Evolutionary conservation across 768 basidiomycete genomes (phyloP).

Genomic region (Mycena crocata): DNA sequence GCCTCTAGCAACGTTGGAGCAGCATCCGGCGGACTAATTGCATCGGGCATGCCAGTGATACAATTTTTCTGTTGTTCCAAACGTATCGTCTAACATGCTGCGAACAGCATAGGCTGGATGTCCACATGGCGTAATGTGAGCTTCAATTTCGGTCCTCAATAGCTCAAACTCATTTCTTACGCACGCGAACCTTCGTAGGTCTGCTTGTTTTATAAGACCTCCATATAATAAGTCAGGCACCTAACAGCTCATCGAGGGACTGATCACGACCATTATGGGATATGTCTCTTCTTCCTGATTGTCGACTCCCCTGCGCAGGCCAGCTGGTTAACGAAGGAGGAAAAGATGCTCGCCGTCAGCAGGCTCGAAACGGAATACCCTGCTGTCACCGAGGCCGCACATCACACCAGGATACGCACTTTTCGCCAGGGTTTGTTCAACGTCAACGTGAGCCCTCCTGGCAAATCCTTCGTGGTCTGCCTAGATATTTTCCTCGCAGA

Average conservation of each 20-base stretch:
- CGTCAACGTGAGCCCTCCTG: slow-evolving; percentile 3
- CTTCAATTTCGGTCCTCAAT: not conserved
- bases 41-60: slow-evolving; percentile 14
- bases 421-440: slow-evolving; percentile 8
- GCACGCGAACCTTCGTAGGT: slow-evolving; percentile 4
- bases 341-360: slow-evolving; percentile 10
- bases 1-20: slow-evolving; percentile 11
- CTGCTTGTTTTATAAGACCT: not conserved
- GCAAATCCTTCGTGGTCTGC: not conserved
- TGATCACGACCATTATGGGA: slow-evolving; percentile 12
- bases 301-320: slow-evolving; percentile 8
- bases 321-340: slow-evolving; percentile 12
- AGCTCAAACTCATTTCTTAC: not conserved
- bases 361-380: slow-evolving; percentile 16
- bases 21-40: slow-evolving; percentile 8
- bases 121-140: slow-evolving; percentile 13
- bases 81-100: not conserved
- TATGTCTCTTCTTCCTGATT: slow-evolving; percentile 4
- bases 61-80: not conserved
- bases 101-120: slow-evolving; percentile 12
- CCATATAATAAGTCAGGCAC: not conserved
- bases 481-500: not conserved
- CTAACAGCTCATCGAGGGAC: slow-evolving; percentile 10
- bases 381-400: slow-evolving; percentile 10
- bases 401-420: slow-evolving; percentile 11